Base-by-base conservation (phyloP, 192 early-diverging fungal species). In the Coemansia sp. region DNA sequence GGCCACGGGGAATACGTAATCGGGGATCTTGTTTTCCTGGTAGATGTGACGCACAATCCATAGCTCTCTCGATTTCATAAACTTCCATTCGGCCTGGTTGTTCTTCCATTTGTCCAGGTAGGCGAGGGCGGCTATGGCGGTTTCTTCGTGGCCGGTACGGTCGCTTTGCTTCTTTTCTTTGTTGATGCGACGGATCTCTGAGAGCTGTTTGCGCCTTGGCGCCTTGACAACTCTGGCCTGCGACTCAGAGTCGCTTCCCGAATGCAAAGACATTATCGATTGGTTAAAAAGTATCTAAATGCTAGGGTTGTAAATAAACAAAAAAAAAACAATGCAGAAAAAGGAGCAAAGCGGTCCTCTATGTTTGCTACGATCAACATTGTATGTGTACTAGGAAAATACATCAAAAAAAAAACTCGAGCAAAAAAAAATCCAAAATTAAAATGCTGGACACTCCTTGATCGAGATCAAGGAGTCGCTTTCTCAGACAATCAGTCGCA, bases 41-140 rank as follows among this genome's bases (percentile, higher is more conserved):
- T 75, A 75, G n/a, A 75, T 27, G 43, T 75, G 64, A 3, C 58
- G 59, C 23, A 68, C 30, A 8, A 75, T 26, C 72, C 72, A 75
- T 24, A 63, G 51, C 28, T 75, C 65, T 41, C 50, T 57, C n/a
- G 64, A 60, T 35, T 67, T 68, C 52, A 58, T 67, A 51, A 75
- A 75, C 24, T 75, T 75, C 72, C 72, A 75, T 2, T 45, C 10
- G 0, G 8, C 33, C 5, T 46, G 56, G n/a, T 43, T 24, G 9
- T 32, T 15, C 13, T 37, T 37, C 59, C 59, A 75, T 26, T 58
- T 42, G 33, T 53, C 10, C 9, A 75, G 38, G 32, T 75, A 75
- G 9, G 19, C 18, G 37, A 55, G 63, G 0, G 70, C 70, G 32
- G 52, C 51, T 9, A 56, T 22, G n/a, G 41, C 63, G 14, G 70